A percentile compares a stretch with the other conserved stretches of the same genome.
phyloP scores from a whole-genome alignment of 2,329 filamentous ascomycete species.

The Ophiostoma perfectum region DNA sequence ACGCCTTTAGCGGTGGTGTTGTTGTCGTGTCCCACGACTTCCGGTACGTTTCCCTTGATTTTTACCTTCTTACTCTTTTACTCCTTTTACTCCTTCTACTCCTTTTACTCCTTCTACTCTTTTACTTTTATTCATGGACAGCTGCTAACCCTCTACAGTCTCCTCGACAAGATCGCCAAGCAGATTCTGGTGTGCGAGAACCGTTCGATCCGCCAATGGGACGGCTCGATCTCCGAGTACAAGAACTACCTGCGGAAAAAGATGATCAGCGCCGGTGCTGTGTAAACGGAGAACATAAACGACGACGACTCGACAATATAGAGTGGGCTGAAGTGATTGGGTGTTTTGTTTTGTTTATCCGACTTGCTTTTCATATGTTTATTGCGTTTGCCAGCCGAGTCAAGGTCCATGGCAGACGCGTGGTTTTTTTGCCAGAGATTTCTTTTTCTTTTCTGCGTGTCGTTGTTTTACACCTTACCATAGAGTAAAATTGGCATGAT shows the following conservation, averaged over 20 bases:
- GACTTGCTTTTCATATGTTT: constrained; percentile 5
- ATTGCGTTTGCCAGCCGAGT: neutral
- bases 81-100: too few species aligned
- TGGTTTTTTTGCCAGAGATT: neutral
- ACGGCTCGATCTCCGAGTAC: constrained; percentile 86
- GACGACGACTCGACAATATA: constrained; percentile 17
- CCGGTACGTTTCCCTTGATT: constrained; percentile 56
- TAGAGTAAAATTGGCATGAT: constrained; percentile 20
- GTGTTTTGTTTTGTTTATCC: constrained; percentile 17
- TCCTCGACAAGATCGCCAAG: constrained; percentile 99
- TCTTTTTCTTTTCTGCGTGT: neutral
- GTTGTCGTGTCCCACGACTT: constrained; percentile 99
- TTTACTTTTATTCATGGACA: neutral
- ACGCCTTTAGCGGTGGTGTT: constrained; percentile 91
- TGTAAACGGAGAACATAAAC: constrained; percentile 49
- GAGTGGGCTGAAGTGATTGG: constrained; percentile 17
- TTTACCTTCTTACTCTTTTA: neutral
- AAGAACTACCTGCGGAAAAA: constrained; percentile 99
- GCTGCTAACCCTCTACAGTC: constrained; percentile 46
- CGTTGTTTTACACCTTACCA: constrained; percentile 16
- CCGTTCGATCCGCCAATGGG: constrained; percentile 86
- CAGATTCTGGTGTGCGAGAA: constrained; percentile 99
- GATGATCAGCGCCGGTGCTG: constrained; percentile 85
- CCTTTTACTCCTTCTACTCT: neutral
- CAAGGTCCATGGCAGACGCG: neutral